phyloP scores from a whole-genome alignment of 805 yeast genomes.

The Candida maesae region DNA sequence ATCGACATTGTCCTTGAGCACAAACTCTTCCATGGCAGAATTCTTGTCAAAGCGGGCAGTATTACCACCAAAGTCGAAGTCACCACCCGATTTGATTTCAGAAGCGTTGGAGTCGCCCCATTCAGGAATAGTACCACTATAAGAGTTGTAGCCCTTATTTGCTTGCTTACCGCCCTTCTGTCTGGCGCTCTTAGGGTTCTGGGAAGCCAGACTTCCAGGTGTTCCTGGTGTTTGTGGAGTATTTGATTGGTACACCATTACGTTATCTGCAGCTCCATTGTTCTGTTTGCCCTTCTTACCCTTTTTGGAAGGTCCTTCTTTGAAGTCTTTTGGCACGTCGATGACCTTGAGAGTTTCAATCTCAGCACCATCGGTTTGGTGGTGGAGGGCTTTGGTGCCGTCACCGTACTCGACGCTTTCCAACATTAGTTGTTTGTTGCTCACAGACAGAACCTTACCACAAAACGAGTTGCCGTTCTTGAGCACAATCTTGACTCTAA shows the following conservation, averaged over 20 bases:
- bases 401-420: slow-evolving; percentile 40
- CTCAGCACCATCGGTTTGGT: slow-evolving; percentile 33
- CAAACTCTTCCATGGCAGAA: slow-evolving; percentile 74
- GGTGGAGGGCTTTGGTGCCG: slow-evolving; percentile 26
- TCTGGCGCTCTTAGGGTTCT: slow-evolving; percentile 11
- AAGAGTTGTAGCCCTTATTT: background rate
- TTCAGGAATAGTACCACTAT: slow-evolving; percentile 22
- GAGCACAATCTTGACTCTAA: slow-evolving; percentile 10
- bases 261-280: slow-evolving; percentile 8
- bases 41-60: slow-evolving; percentile 78
- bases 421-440: slow-evolving; percentile 37
- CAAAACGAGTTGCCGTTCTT: slow-evolving; percentile 7
- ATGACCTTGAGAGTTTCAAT: slow-evolving; percentile 55
- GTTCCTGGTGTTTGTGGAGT: slow-evolving; percentile 7
- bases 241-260: slow-evolving; percentile 5
- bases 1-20: slow-evolving; percentile 54
- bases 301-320: slow-evolving; percentile 19
- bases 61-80: slow-evolving; percentile 83
- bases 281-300: slow-evolving; percentile 10
- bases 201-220: slow-evolving; percentile 4
- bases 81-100: slow-evolving; percentile 47
- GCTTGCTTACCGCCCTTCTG: slow-evolving; percentile 5
- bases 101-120: slow-evolving; percentile 48
- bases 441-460: slow-evolving; percentile 27
- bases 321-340: slow-evolving; percentile 41